Base-by-base conservation (phyloP, 257 asterid genomes). In the Petunia axillaris region DNA sequence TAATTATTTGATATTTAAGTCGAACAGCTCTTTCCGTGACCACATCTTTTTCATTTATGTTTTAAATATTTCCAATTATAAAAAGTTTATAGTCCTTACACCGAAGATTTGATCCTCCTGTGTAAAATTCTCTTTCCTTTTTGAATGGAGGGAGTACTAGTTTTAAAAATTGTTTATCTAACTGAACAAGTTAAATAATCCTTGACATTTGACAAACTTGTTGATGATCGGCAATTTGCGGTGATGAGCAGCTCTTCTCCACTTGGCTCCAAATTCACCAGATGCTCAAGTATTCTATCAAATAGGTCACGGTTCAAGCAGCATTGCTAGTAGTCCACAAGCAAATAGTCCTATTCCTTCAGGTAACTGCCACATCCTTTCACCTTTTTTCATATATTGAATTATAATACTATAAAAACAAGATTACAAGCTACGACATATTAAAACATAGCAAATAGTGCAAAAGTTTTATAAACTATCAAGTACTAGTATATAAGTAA, bases 271-370 rank as follows among this genome's bases (percentile, higher is more conserved):
- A 0, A 85, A 93, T 81, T 93, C 98, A 67, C 89, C 97, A 11
- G 98, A 91, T 1, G 97, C 98, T 58, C 93, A 93, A 79, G 75
- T 90, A 9, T 93, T 91, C 88, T 91, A 92, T 79, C 92, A 88
- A 70, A 43, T 80, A 52, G 88, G 86, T 58, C 44, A 74, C 37
- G 77, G 79, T 10, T 60, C 92, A 39, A 71, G 76, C 62, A 84
- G 66, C 48, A 60, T 50, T 46, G 75, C 75, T 54, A 58, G 80
- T 13, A 68, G 80, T 50, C 84, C 89, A 48, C 11, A 5, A 5
- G 87, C 85, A 13, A 57, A 66, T 78, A 70, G 85, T 54, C 86
- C 86, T 16, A 11, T 50, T 35, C 54, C 83, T 62, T 37, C 80
- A 3, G 87, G 87, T 86, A 67, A 15, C 1, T 8, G 1, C 4